A percentile compares a stretch with the other conserved stretches of the same genome.
phyloP scores from a whole-genome alignment of 345 rosid genomes.

The Pugionium dolabratum region DNA sequence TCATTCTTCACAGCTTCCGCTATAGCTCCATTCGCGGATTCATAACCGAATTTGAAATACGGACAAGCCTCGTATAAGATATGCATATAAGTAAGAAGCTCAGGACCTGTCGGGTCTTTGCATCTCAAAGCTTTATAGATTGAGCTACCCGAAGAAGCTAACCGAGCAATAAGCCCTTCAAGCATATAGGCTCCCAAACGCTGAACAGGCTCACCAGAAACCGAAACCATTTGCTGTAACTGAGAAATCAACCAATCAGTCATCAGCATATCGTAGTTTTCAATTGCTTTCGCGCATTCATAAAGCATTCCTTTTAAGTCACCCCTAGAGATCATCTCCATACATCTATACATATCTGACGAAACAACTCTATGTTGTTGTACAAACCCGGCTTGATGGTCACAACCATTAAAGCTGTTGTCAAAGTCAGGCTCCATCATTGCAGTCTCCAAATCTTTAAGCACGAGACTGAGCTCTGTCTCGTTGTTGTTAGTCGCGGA shows the following conservation, averaged over 20 bases:
- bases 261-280: conserved; percentile 48
- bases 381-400: conserved; percentile 22
- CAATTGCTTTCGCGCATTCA: conserved; percentile 79
- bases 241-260: conserved; percentile 66
- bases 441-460: conserved; percentile 71
- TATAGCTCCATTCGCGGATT: conserved; percentile 95
- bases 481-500: conserved; percentile 54
- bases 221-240: conserved; percentile 77
- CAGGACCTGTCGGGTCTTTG: conserved; percentile 76
- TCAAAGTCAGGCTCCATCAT: conserved; percentile 70
- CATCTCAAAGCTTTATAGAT: conserved; percentile 84
- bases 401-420: not conserved
- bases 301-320: conserved; percentile 73
- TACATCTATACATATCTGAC: conserved; percentile 39
- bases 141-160: conserved; percentile 79
- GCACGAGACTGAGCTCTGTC: conserved; percentile 54
- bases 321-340: conserved; percentile 62
- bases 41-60: conserved; percentile 88
- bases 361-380: conserved; percentile 31
- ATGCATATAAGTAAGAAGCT: conserved; percentile 88
- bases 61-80: conserved; percentile 87
- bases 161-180: conserved; percentile 83
- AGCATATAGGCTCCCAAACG: conserved; percentile 88
- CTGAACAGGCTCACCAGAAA: conserved; percentile 85
- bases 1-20: conserved; percentile 91